These are phyloP conservation scores for Fusarium transvaalense DNA, from an alignment of 2,329 filamentous ascomycete genomes.

Conservation along the genomic window DNA sequence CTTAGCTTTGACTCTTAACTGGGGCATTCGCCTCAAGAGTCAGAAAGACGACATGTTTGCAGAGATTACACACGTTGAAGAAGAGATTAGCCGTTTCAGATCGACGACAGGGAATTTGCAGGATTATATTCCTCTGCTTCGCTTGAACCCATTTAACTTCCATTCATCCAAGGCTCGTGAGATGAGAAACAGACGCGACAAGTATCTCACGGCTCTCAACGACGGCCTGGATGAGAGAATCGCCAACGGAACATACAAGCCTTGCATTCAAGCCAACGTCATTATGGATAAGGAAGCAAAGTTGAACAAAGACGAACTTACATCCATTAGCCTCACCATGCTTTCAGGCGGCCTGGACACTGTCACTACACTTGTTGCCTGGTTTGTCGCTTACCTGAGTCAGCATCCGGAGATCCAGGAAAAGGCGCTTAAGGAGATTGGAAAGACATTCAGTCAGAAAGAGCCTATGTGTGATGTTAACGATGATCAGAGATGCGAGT, in stretches of 20 bases:
- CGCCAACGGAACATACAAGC: slow-evolving; percentile 69
- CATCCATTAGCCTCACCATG: slow-evolving; percentile 76
- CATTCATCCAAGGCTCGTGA: slow-evolving; percentile 70
- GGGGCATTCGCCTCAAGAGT: slow-evolving; percentile 70
- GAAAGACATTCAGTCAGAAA: slow-evolving; percentile 63
- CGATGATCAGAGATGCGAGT: slow-evolving; percentile 74
- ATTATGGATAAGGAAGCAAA: slow-evolving; percentile 73
- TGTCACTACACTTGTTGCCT: slow-evolving; percentile 73
- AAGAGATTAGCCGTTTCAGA: slow-evolving; percentile 69
- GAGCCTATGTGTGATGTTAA: slow-evolving; percentile 69
- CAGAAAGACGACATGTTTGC: slow-evolving; percentile 71
- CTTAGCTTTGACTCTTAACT: slow-evolving; percentile 74
- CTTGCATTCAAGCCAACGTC: slow-evolving; percentile 76
- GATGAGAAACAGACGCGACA: slow-evolving; percentile 70
- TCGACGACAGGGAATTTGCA: slow-evolving; percentile 72
- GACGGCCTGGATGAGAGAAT: slow-evolving; percentile 70
- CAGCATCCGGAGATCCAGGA: slow-evolving; percentile 72
- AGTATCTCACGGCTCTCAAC: slow-evolving; percentile 70
- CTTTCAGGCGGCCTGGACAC: slow-evolving; percentile 76
- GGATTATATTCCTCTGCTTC: slow-evolving; percentile 70
- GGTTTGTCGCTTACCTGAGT: slow-evolving; percentile 72
- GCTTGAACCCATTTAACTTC: slow-evolving; percentile 71
- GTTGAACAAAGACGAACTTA: slow-evolving; percentile 72
- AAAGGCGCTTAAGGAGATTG: slow-evolving; percentile 69
- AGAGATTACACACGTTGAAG: slow-evolving; percentile 73